Percentiles rank a stretch among this genome's conserved stretches.
These are phyloP conservation scores for Xerocomellus amylosporus DNA, from an alignment of 768 basidiomycete species.

Conservation along the genomic window DNA sequence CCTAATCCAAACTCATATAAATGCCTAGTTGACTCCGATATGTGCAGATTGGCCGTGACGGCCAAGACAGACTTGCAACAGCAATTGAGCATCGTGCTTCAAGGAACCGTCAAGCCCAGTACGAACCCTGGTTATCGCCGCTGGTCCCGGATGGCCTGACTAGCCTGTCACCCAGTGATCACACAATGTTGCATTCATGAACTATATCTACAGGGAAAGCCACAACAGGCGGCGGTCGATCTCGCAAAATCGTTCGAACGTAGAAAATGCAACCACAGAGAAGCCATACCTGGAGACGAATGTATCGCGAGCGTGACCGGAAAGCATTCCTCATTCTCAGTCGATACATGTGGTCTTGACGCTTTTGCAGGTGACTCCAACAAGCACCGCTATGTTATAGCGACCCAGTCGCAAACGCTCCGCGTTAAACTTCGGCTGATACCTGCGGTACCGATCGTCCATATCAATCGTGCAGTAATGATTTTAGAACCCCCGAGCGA, in stretches of 20 bases:
- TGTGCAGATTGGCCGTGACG: constrained; percentile 66
- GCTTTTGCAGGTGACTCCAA: constrained; percentile 64
- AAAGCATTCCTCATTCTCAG: constrained; percentile 25
- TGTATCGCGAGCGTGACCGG: constrained; percentile 83
- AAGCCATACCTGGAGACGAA: constrained; percentile 79
- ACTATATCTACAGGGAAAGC: constrained; percentile 79
- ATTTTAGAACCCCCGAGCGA: constrained; percentile 89
- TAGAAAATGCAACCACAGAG: constrained; percentile 90
- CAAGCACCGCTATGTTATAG: constrained; percentile 89
- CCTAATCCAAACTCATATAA: constrained; percentile 5
- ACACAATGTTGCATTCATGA: constrained; percentile 97
- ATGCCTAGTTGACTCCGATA: constrained; percentile 74
- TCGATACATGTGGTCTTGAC: constrained; percentile 6
- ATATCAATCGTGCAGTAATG: constrained; percentile 90
- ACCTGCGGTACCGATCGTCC: constrained; percentile 86
- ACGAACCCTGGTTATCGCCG: constrained; percentile 32
- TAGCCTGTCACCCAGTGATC: constrained; percentile 77
- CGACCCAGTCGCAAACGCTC: constrained; percentile 75
- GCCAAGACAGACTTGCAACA: constrained; percentile 75
- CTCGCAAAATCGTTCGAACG: constrained; percentile 93
- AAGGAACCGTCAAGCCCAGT: constrained; percentile 92
- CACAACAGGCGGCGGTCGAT: constrained; percentile 74
- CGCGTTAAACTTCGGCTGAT: constrained; percentile 66
- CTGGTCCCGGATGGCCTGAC: constrained; percentile 29
- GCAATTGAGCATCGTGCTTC: constrained; percentile 72